Evolutionary conservation across 2,329 filamentous ascomycete genomes (phyloP), one percentile per base, ranked within the genome.

Genomic region (Sphaerulina vaccinii): DNA sequence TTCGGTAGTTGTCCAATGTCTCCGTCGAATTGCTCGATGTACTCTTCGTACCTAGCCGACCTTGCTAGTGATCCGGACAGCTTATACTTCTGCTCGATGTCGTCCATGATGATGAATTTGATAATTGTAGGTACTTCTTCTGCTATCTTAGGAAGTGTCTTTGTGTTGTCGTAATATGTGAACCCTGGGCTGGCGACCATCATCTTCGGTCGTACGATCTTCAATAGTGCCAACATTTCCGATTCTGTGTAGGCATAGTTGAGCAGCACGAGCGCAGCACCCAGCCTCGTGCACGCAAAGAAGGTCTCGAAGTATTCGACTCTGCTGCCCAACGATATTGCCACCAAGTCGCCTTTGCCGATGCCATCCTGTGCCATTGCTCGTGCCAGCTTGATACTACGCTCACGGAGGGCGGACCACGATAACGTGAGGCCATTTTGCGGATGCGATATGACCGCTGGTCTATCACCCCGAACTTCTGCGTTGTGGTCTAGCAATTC

Each of bases 241-340:
- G 79, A 80, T 3, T 83, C 76, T 1, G 85, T 88, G 64, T 88
- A 88, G 0, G 85, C 88, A 70, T 88, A 88, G 71, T 88, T 89
- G 55, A 88, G 71, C 51, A 88, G 85, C 24, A 88, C 85, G 44
- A 88, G 70, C 35, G 63, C 59, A 32, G 62, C 62, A n/a, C 62
- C 62, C 13, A 64, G 49, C 18, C 55, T 49, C 0, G 65, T 67
- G 15, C 64, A 68, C 16, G 63, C 71, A 7, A 73, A 63, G 53
- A 65, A 66, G 1, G 61, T 63, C 47, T 67, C 65, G 41, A 66
- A 59, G 33, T 67, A 67, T 33, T 66, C 64, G 21, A 61, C 45
- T 40, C 65, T 57, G 52, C 63, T 65, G 42, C 64, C 65, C 8
- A 65, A 54, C 11, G 64, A 64, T 0, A 67, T 64, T 6, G 62